A percentile compares a stretch with the other conserved stretches of the same genome.
phyloP scores from a whole-genome alignment of 1,139 yeast genomes.

The Suhomyces bribrorum region DNA sequence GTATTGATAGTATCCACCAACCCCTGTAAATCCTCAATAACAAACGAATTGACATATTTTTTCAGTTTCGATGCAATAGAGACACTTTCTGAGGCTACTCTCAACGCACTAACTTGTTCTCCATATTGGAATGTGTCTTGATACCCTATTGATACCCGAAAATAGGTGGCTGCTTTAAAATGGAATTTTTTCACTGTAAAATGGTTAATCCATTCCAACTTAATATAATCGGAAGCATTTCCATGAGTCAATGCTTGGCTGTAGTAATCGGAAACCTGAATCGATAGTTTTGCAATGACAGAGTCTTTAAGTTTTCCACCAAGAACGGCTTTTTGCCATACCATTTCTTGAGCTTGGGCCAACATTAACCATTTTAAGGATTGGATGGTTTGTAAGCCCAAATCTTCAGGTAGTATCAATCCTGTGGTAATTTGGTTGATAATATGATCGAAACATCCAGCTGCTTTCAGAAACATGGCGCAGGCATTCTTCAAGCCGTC shows the following conservation, averaged over 20 bases:
- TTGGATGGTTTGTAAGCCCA: conserved; percentile 28
- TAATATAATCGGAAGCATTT: conserved; percentile 51
- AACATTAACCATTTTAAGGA: conserved; percentile 50
- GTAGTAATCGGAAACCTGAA: conserved; percentile 63
- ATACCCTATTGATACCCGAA: conserved; percentile 54
- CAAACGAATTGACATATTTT: conserved; percentile 44
- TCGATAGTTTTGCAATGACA: conserved; percentile 62
- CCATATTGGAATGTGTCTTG: conserved; percentile 61
- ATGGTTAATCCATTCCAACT: conserved; percentile 66
- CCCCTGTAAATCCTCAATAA: conserved; percentile 51
- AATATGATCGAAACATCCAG: conserved; percentile 62
- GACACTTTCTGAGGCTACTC: conserved; percentile 34
- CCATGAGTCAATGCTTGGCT: conserved; percentile 46
- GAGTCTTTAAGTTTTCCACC: conserved; percentile 58
- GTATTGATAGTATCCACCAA: conserved; percentile 46
- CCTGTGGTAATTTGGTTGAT: conserved; percentile 12
- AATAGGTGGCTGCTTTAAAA: conserved; percentile 70
- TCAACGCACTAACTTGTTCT: conserved; percentile 62
- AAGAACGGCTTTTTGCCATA: conserved; percentile 72
- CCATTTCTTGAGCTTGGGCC: conserved; percentile 87
- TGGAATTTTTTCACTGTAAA: conserved; percentile 58
- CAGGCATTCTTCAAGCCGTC: conserved; percentile 67
- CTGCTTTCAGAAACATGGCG: conserved; percentile 64
- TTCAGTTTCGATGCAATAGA: conserved; percentile 40
- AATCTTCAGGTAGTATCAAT: conserved; percentile 22